Evolutionary conservation across 441 rosid genomes (phyloP), one percentile per base, ranked within the genome.

Genomic region (Euphorbia celastroides): DNA sequence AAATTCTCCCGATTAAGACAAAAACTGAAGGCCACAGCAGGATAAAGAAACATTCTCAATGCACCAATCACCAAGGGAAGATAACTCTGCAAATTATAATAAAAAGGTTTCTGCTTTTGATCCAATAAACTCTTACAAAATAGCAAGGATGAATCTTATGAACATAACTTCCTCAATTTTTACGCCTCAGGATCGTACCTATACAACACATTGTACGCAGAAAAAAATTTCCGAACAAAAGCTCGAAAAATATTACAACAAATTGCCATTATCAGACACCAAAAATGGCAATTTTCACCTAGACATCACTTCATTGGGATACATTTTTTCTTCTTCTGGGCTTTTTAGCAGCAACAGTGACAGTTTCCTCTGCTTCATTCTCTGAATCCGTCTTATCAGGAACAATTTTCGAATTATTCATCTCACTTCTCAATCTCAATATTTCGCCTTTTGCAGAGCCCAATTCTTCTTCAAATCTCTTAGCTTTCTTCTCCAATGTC

Each of bases 361-460:
- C 80, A 38, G 77, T 75, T 23, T 74, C 77, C 57, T 69, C 73
- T 17, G 79, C 77, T 78, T 75, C 79, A 25, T 83, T 72, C 19
- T 22, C 8, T n/a, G 69, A 36, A 25, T 23, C 13, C 46, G 54
- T 36, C 51, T 72, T 57, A 22, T 42, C 50, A n/a, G 20, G 32
- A 13, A 2, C 44, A 27, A 60, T 31, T 57, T 70, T 62, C 32
- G 69, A 51, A n/a, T 71, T 66, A 65, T 69, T 57, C 44, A 69
- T 56, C 31, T 74, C 72, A 75, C 84, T 84, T 77, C 99, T 89
- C 75, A 94, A 52, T 30, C 94, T 83, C 66, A 94, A 67, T 70
- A 91, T 80, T 75, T 91, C 97, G 3, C 99, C 99, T 74, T 94
- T 91, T 2, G 96, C 93, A 20, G 92, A 76, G 27, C 83, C 91